Evolutionary conservation across 176 grass and related monocot species (phyloP).

Genomic region (Miscanthus lutarioriparius): DNA sequence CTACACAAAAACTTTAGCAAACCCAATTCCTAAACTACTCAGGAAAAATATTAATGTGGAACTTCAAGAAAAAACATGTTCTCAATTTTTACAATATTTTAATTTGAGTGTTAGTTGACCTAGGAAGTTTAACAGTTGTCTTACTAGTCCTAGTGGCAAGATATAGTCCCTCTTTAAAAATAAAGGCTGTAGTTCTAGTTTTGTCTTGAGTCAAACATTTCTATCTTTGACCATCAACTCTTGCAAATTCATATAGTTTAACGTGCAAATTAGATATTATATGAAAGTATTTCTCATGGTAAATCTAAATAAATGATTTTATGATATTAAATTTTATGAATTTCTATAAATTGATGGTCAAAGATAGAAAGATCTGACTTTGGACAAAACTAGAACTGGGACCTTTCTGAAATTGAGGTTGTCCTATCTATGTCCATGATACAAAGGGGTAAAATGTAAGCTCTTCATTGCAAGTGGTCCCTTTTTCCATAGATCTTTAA

Average conservation of each 20-base stretch:
- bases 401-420: neutral
- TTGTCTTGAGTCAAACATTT: neutral
- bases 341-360: neutral
- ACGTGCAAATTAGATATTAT: neutral
- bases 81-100: neutral
- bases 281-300: neutral
- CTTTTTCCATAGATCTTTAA: neutral
- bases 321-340: neutral
- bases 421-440: neutral
- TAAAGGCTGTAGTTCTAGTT: neutral
- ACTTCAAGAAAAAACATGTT: neutral
- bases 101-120: conserved; percentile 6
- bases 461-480: neutral
- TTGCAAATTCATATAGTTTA: neutral
- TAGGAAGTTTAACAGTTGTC: neutral
- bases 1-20: neutral
- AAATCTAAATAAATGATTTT: neutral
- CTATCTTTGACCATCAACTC: neutral
- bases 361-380: neutral
- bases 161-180: neutral
- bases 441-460: neutral
- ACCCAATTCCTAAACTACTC: neutral
- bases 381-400: neutral
- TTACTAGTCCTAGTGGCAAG: neutral
- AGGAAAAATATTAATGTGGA: neutral